These are phyloP conservation scores for Trypanosoma brucei DNA, from an alignment of 208 protist genomes.

Conservation along the genomic window DNA sequence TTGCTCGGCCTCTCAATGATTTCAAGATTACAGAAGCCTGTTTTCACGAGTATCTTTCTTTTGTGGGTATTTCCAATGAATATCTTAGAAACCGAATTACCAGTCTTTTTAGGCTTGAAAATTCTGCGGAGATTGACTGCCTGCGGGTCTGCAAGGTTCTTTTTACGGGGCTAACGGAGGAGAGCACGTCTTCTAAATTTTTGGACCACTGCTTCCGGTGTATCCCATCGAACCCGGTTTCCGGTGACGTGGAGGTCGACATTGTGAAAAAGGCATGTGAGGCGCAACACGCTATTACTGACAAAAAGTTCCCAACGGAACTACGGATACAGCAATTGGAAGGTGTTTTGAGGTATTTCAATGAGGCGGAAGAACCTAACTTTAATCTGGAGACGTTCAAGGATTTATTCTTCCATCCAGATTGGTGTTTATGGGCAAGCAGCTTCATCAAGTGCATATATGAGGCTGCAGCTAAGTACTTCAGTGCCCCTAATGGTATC, in stretches of 20 bases:
- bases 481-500: conserved; percentile 29
- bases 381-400: conserved; percentile 27
- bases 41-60: conserved; percentile 33
- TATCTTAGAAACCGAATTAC: conserved; percentile 19
- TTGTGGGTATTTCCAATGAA: conserved; percentile 31
- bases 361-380: conserved; percentile 7
- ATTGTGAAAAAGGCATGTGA: conserved; percentile 5
- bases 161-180: conserved; percentile 31
- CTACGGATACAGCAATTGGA: conserved; percentile 19
- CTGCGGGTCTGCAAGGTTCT: conserved; percentile 39
- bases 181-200: conserved; percentile 13
- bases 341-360: conserved; percentile 15
- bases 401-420: conserved; percentile 26
- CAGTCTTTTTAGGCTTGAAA: conserved; percentile 20
- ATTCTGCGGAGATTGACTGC: conserved; percentile 19
- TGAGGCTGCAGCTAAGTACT: conserved; percentile 39
- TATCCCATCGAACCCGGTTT: conserved; percentile 19
- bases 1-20: conserved; percentile 38
- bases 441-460: conserved; percentile 47
- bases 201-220: conserved; percentile 37
- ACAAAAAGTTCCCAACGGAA: conserved; percentile 8
- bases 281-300: neutral
- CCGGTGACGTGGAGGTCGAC: conserved; percentile 7
- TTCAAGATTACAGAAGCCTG: conserved; percentile 22
- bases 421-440: conserved; percentile 19